phyloP scores from a whole-genome alignment of 768 basidiomycete species.

The Lentinula boryana region DNA sequence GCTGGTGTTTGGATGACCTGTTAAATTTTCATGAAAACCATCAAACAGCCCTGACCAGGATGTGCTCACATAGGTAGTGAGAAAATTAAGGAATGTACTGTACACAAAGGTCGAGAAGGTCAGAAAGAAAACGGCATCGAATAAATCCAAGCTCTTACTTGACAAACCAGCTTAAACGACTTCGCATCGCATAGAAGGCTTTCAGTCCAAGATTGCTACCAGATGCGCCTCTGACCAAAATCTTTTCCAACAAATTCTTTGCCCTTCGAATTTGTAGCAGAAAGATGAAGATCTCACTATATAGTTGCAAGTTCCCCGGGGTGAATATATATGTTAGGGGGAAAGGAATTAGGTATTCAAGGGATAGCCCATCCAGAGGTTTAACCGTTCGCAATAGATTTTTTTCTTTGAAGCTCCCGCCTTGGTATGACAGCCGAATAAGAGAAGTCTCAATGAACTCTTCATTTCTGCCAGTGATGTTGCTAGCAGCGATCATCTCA shows the following conservation, averaged over 20 bases:
- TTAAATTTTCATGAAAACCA: neutral
- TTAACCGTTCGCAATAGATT: conserved; percentile 47
- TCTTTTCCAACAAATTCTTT: conserved; percentile 64
- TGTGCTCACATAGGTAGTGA: conserved; percentile 61
- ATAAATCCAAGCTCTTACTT: conserved; percentile 48
- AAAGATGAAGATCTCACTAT: conserved; percentile 65
- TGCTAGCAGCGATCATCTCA: conserved; percentile 50
- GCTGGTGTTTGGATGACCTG: conserved; percentile 70
- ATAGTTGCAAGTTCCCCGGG: conserved; percentile 46
- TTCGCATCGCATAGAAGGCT: conserved; percentile 69
- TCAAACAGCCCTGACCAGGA: neutral
- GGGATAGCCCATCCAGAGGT: conserved; percentile 56
- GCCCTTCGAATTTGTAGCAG: conserved; percentile 70
- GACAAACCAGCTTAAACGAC: conserved; percentile 78
- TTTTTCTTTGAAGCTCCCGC: conserved; percentile 27
- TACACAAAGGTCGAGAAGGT: neutral
- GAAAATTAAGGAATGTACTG: conserved; percentile 62
- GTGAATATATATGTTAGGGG: conserved; percentile 77
- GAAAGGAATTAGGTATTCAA: conserved; percentile 82
- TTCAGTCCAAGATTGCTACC: conserved; percentile 46
- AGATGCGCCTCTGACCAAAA: conserved; percentile 53
- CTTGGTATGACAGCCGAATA: conserved; percentile 66
- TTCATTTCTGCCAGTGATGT: conserved; percentile 27
- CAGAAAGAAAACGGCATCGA: neutral
- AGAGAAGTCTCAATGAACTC: conserved; percentile 63